Conservation (phyloP, 2,329 filamentous ascomycete species). For the Ceratocystis ficicola region DNA sequence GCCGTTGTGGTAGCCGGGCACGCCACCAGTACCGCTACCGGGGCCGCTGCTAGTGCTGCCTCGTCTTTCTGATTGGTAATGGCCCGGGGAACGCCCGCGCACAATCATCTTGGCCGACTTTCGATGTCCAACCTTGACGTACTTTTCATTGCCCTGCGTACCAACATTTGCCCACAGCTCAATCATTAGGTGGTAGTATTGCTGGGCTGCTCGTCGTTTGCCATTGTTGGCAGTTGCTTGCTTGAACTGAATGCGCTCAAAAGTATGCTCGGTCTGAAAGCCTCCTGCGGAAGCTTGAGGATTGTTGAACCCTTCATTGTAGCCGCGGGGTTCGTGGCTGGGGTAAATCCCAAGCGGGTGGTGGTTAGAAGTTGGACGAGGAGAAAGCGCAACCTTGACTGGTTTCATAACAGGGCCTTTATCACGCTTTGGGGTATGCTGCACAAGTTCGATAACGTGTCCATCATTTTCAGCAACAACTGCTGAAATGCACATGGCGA, state of each 20-base stretch:
- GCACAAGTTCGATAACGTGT: slow-evolving; percentile 71
- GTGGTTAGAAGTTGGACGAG: slow-evolving; percentile 47
- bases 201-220: slow-evolving; percentile 77
- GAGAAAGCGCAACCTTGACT: slow-evolving; percentile 53
- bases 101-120: slow-evolving; percentile 76
- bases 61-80: slow-evolving; percentile 60
- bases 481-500: slow-evolving; percentile 75
- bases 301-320: slow-evolving; percentile 23
- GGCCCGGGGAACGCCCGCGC: slow-evolving; percentile 70
- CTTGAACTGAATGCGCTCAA: slow-evolving; percentile 90
- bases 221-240: slow-evolving; percentile 89
- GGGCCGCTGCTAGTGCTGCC: slow-evolving; percentile 57
- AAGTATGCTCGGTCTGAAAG: slow-evolving; percentile 47
- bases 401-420: slow-evolving; percentile 72
- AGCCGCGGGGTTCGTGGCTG: slow-evolving; percentile 28
- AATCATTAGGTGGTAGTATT: slow-evolving; percentile 84
- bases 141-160: slow-evolving; percentile 39
- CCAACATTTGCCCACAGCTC: slow-evolving; percentile 65
- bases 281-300: slow-evolving; percentile 27
- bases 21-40: slow-evolving; percentile 50
- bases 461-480: slow-evolving; percentile 63
- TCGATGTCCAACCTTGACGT: slow-evolving; percentile 57
- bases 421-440: slow-evolving; percentile 85
- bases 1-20: slow-evolving; percentile 38
- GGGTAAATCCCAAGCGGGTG: slow-evolving; percentile 38